Conservation (phyloP, 2,329 filamentous ascomycete genomes). For the Phoma herbarum region DNA sequence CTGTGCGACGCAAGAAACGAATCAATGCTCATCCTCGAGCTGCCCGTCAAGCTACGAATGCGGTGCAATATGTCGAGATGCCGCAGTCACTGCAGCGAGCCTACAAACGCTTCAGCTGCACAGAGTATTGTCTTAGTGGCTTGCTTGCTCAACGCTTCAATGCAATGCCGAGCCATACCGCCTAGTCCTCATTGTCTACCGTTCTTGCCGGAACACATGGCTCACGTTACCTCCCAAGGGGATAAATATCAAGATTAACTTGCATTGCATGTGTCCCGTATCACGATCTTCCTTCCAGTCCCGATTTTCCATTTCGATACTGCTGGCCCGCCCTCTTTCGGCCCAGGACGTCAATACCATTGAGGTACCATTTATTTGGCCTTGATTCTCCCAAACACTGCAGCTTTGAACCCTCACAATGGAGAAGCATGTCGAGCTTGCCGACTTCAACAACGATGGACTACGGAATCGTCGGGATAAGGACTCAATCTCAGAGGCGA, state of each 20-base stretch:
- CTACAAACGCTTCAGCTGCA: constrained; percentile 37
- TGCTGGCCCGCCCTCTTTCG: constrained; percentile 23
- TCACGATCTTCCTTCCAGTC: constrained; percentile 32
- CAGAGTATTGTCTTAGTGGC: constrained; percentile 30
- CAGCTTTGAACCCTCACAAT: constrained; percentile 25
- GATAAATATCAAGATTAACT: constrained; percentile 47
- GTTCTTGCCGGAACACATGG: constrained; percentile 45
- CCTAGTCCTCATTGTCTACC: constrained; percentile 31
- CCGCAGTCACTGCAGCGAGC: constrained; percentile 43
- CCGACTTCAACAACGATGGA: constrained; percentile 38
- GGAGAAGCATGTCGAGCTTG: constrained; percentile 45
- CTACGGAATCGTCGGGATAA: constrained; percentile 35
- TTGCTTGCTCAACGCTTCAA: constrained; percentile 26
- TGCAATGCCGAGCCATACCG: constrained; percentile 34
- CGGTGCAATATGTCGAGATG: constrained; percentile 45
- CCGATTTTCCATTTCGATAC: constrained; percentile 32
- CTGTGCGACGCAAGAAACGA: constrained; percentile 40
- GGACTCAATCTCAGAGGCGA: constrained; percentile 37
- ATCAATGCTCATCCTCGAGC: constrained; percentile 32
- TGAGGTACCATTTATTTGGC: constrained; percentile 6
- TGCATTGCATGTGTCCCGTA: constrained; percentile 49
- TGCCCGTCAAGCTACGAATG: constrained; percentile 38
- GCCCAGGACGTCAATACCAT: constrained; percentile 17
- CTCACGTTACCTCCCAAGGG: constrained; percentile 38
- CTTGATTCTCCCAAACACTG: neutral